Evolutionary conservation across 257 asterid species (phyloP), one percentile per base, ranked within the genome.

Genomic region (Prunella vulgaris): DNA sequence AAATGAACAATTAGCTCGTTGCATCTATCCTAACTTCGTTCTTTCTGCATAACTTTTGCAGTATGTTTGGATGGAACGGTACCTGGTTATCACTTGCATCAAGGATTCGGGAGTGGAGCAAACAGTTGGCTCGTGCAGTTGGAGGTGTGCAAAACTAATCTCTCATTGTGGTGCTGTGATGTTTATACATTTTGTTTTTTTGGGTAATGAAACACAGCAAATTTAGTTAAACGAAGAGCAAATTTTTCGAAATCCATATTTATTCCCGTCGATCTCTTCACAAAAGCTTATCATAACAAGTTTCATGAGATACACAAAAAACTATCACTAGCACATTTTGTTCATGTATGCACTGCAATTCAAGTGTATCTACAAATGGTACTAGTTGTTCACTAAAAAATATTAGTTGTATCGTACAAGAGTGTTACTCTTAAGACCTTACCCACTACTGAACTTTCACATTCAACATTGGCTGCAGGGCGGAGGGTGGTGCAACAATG

Each of bases 401-500:
- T 33, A 35, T 9, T 44, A 44, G 17, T 44, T 44, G 51, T 44
- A 12, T n/a, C n/a, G n/a, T 40, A 40, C 14, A 10, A 0, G 2
- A 40, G 48, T 10, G 13, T 40, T 40, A 10, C 15, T 2, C 14
- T n/a, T 40, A 37, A 37, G 4, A 37, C 24, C 3, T 64, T 52
- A 5, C 22, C 33, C 62, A 22, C 15, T 37, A 27, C 18, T 58
- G 64, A 64, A 49, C 15, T 66, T 56, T 25, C 40, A 9, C 12
- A 24, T 63, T 52, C 63, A 74, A 14, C 9, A 67, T 60, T 68
- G 32, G 40, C 69, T 76, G 63, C 87, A 92, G 98, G 98, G 98
- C 12, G 98, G 98, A 74, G 97, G 97, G 25, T 91, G 97, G 97
- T 91, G 97, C 76, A 88, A 88, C 75, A 81, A 46, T 72, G 52